Conservation (phyloP, 495 filamentous ascomycete species). For the Aspergillus nanangensis region DNA sequence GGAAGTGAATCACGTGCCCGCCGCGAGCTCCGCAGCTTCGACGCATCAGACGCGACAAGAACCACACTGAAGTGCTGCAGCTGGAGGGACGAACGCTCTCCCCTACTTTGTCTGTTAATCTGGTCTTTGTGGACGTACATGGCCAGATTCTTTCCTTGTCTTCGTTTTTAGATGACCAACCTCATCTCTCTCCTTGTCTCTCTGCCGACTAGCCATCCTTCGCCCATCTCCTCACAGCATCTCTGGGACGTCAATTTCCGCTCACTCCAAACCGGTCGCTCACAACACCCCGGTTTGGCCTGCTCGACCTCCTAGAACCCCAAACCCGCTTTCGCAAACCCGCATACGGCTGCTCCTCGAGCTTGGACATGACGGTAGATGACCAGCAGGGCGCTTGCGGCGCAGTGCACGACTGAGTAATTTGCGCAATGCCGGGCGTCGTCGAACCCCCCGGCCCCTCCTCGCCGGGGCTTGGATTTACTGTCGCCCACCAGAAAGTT, state of each 20-base stretch:
- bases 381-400: constrained; percentile 33
- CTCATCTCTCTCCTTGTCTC: too few relatives aligned
- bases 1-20: constrained; percentile 23
- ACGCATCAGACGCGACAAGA: constrained; percentile 15
- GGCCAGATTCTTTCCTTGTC: too few relatives aligned
- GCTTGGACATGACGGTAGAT: constrained; percentile 41
- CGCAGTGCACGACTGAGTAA: constrained; percentile 39
- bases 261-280: not conserved
- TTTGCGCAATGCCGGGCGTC: constrained; percentile 42
- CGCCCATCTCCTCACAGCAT: too few relatives aligned
- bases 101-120: not conserved
- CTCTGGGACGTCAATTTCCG: too few relatives aligned
- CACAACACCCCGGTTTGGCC: too few relatives aligned
- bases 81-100: not conserved
- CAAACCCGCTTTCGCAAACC: not conserved
- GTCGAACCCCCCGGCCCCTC: constrained; percentile 33
- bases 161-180: too few relatives aligned
- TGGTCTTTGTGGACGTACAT: constrained; percentile 1
- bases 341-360: constrained; percentile 12
- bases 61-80: constrained; percentile 5
- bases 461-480: constrained; percentile 46
- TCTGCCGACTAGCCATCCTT: too few relatives aligned
- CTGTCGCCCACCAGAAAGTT: constrained; percentile 76
- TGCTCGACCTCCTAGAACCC: too few relatives aligned
- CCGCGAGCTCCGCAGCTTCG: constrained; percentile 22